A percentile compares a stretch with the other conserved stretches of the same genome.
phyloP scores from a whole-genome alignment of 2,329 filamentous ascomycete species.

The Colletotrichum lupini region DNA sequence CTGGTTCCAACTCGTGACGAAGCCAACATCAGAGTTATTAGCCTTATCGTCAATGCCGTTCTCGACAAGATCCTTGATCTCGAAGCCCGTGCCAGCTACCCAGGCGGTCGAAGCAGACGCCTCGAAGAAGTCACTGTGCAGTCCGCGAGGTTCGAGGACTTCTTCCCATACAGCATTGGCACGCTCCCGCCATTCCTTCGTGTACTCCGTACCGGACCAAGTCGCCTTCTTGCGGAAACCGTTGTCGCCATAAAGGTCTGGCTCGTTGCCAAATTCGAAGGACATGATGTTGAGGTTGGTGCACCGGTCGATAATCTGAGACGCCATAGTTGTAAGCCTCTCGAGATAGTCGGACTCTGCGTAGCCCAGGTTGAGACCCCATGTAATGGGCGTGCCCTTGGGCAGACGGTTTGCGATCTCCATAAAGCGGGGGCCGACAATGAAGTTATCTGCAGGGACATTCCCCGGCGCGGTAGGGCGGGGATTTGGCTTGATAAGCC shows the following conservation, averaged over 20 bases:
- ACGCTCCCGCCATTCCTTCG: constrained; percentile 23
- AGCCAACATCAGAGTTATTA: constrained; percentile 25
- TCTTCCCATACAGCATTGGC: constrained; percentile 23
- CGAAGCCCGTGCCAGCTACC: constrained; percentile 30
- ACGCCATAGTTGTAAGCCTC: constrained; percentile 25
- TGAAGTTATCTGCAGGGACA: constrained; percentile 30
- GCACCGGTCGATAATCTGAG: constrained; percentile 29
- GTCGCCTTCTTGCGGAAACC: constrained; percentile 8
- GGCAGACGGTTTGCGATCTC: constrained; percentile 31
- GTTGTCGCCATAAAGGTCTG: constrained; percentile 29
- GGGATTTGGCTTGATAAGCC: constrained; percentile 28
- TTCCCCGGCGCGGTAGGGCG: constrained; percentile 7
- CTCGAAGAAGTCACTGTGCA: constrained; percentile 30
- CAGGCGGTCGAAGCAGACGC: constrained; percentile 28
- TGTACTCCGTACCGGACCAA: constrained; percentile 24
- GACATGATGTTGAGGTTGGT: constrained; percentile 31
- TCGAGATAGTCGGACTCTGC: constrained; percentile 26
- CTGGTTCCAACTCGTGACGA: constrained; percentile 28
- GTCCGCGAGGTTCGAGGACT: constrained; percentile 16
- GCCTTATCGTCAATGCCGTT: constrained; percentile 11
- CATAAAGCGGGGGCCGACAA: constrained; percentile 31
- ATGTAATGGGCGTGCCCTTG: constrained; percentile 26
- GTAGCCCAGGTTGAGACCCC: constrained; percentile 31
- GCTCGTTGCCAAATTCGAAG: constrained; percentile 31
- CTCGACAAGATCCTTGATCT: constrained; percentile 18